Base-by-base conservation (phyloP, 768 basidiomycete species). In the Tephrocybe rancida region DNA sequence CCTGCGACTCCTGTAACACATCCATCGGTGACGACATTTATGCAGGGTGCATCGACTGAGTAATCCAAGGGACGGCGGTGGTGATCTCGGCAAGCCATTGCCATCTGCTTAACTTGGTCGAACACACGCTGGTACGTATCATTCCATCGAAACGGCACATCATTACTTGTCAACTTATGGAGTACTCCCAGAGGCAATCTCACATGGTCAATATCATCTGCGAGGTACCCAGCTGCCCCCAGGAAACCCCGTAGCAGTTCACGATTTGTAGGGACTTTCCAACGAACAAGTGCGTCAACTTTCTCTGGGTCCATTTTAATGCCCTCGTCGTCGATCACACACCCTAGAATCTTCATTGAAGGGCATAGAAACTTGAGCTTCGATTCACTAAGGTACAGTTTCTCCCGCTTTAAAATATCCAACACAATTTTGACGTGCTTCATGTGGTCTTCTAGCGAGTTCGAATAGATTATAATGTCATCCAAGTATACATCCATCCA, bases 321-420 rank as follows among this genome's bases (percentile, higher is more conserved):
- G 0, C 64, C 57, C 1, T 57, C 49, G 0, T 52, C 22, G 1
- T 58, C 59, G 1, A 76, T 53, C 3, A 74, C 57, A 22, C 59
- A 53, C 0, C 72, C 67, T 0, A 73, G 54, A 2, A 64, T 59
- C 18, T 68, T 68, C 27, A 71, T 22, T 26, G 64, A 59, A 0
- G 44, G 5, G 1, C 50, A 59, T 0, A 74, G 55, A 26, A 73
- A 70, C 0, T 61, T 44, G 0, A 73, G 64, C 39, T 76, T 75
- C 0, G 44, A 10, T 2, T 58, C 46, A 44, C 66, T 70, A 0
- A 75, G 59, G 61, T 66, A 75, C 3, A 76, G 58, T 25, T 60
- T 54, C 25, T 74, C 64, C 0, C 52, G 11, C 1, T 56, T 24
- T 0, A 76, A 57, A 0, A 71, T 64, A 3, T 75, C 41, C 0